These are phyloP conservation scores for Sesbania bispinosa DNA, from an alignment of 306 rosid species.

Conservation along the genomic window DNA sequence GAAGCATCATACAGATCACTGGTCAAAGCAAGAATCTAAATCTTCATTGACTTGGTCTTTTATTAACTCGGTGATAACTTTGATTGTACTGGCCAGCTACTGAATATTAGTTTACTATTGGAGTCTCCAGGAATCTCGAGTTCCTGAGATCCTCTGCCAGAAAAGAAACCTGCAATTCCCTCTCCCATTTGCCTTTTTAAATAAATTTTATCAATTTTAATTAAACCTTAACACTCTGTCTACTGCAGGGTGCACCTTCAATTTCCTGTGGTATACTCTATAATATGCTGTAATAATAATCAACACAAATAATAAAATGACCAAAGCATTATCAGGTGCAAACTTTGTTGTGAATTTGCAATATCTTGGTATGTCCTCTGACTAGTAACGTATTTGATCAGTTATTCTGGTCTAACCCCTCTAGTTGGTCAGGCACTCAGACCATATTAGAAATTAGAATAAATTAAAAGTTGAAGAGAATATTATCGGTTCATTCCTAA, in stretches of 20 bases:
- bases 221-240: constrained; percentile 23
- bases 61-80: constrained; percentile 34
- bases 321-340: constrained; percentile 10
- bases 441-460: constrained; percentile 6
- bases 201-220: constrained; percentile 9
- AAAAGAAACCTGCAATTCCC: constrained; percentile 11
- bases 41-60: constrained; percentile 20
- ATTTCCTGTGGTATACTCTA: constrained; percentile 3
- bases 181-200: background rate
- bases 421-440: constrained; percentile 25
- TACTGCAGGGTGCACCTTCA: constrained; percentile 20
- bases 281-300: background rate
- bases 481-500: constrained; percentile 24
- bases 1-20: constrained; percentile 25
- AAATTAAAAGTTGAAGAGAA: constrained; percentile 22
- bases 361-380: background rate
- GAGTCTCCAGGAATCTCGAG: constrained; percentile 28
- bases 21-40: constrained; percentile 39
- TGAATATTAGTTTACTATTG: constrained; percentile 21
- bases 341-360: constrained; percentile 2
- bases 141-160: constrained; percentile 31
- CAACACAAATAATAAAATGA: constrained; percentile 21
- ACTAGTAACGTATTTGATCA: constrained; percentile 20
- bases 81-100: constrained; percentile 34
- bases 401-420: constrained; percentile 10